Conservation (phyloP, 2,329 filamentous ascomycete genomes). For the Lizonia empirigonia region DNA sequence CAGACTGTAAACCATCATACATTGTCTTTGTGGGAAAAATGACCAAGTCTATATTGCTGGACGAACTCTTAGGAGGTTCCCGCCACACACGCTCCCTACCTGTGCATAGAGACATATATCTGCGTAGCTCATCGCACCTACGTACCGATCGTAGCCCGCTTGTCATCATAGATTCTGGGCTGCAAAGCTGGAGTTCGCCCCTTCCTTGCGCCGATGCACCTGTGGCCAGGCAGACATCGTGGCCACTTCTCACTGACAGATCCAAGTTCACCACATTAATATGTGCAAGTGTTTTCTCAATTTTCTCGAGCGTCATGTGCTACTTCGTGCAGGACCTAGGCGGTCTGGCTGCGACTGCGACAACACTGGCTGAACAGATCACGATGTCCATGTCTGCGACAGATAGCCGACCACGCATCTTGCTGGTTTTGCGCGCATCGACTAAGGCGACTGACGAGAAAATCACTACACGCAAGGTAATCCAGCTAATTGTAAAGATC, state of each 20-base stretch:
- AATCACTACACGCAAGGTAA: no score
- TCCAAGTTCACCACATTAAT: neutral
- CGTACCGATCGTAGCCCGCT: neutral
- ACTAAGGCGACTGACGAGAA: no score
- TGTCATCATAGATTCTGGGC: neutral
- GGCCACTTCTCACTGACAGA: neutral
- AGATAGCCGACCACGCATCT: no score
- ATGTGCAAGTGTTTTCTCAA: neutral
- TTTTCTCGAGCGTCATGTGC: neutral
- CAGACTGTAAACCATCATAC: neutral
- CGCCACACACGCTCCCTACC: neutral
- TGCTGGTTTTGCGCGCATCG: no score
- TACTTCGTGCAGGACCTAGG: neutral
- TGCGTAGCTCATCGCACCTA: neutral
- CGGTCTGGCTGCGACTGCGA: neutral
- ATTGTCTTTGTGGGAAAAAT: neutral
- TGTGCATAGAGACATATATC: constrained; percentile 1
- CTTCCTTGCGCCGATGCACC: neutral
- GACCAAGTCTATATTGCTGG: neutral
- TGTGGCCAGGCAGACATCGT: neutral
- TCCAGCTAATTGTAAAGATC: no score
- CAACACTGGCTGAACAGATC: no score
- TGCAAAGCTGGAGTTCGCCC: neutral
- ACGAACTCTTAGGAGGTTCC: neutral
- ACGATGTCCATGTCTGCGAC: no score